Base-by-base conservation (phyloP, 768 basidiomycete species). In the Suillus alpinus region DNA sequence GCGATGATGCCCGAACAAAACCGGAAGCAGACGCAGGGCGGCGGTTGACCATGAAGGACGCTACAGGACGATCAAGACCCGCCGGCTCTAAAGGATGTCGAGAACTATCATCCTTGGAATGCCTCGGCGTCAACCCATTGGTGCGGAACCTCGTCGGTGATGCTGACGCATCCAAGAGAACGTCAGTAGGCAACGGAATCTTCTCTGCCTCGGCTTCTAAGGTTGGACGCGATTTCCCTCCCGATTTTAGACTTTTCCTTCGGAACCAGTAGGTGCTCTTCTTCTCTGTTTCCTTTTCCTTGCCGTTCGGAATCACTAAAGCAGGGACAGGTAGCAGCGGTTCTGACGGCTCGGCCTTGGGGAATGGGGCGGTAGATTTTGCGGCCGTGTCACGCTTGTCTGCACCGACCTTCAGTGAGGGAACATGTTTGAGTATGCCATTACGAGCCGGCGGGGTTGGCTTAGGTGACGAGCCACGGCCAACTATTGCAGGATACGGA, bases 251-350 rank as follows among this genome's bases (percentile, higher is more conserved):
- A 12, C 72, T 68, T 47, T 63, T 65, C 51, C 68, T 60, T 52
- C 71, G 76, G 49, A 75, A 63, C 76, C 76, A 74, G 7, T 62
- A 43, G 60, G 67, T 67, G 60, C 66, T 41, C 64, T 80, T 81
- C 59, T 77, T 77, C 46, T 76, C 80, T 66, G 77, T 65, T 65
- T 81, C 78, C 77, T 67, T 77, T 57, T 69, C 72, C 57, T 67
- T 71, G 36, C 58, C 69, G 62, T 59, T 62, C 20, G 53, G 53
- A 26, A 23, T 55, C 41, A 60, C 52, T 50, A 75, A 67, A 63
- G 74, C 68, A 63, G 72, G 66, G 37, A 71, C 66, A 63, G 78
- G 63, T 52, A 73, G 62, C 6, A 63, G 66, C 1, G 55, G 58
- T 3, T 69, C 68, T 31, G 53, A 53, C 18, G 56, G 18, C 34